Base-by-base conservation (phyloP, 2,329 filamentous ascomycete genomes). In the Aspergillus awamori region DNA sequence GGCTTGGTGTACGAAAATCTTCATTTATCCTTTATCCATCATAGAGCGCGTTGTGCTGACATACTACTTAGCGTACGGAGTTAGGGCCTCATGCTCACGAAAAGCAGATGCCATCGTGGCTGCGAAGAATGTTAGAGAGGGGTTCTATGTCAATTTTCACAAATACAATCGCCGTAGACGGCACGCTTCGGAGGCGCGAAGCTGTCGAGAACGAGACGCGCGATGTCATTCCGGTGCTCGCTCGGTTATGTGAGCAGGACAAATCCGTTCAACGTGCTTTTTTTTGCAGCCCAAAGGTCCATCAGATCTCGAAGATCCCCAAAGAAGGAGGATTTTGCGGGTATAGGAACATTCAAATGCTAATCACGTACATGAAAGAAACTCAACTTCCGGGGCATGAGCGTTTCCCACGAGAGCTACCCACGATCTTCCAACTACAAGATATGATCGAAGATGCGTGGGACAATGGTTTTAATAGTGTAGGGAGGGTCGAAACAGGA, bases 281-380 rank as follows among this genome's bases (percentile, higher is more conserved):
- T 69, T 81, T 97, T 36, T 97, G 93, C 74, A 87, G 93, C 69
- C 84, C 89, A 1, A 82, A 83, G 52, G 89, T 92, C 0, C 83
- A 87, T 53, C 93, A 97, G 70, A 84, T 98, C 26, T 91, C 90
- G 55, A 96, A 96, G 70, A 82, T 96, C 56, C 85, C 83, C n/a
- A 83, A 81, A 62, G 93, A 97, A 79, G 93, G 93, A 22, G 91
- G 92, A 5, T 98, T 98, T 74, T 98, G 94, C 73, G 94, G 94
- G 3, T 98, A 97, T 74, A 86, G 94, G 43, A 98, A 96, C 71
- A 96, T 97, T 33, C 95, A 98, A 74, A 96, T 96, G 88, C 77
- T 97, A 67, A 80, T 89, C 13, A 94, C 93, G 0, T 93, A 92
- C 73, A 86, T 97, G 20, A 85, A 88, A 61, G 84, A 83, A 8